Evolutionary conservation across 176 grass and related monocot genomes (phyloP).

Genomic region (Triticum turgidum): DNA sequence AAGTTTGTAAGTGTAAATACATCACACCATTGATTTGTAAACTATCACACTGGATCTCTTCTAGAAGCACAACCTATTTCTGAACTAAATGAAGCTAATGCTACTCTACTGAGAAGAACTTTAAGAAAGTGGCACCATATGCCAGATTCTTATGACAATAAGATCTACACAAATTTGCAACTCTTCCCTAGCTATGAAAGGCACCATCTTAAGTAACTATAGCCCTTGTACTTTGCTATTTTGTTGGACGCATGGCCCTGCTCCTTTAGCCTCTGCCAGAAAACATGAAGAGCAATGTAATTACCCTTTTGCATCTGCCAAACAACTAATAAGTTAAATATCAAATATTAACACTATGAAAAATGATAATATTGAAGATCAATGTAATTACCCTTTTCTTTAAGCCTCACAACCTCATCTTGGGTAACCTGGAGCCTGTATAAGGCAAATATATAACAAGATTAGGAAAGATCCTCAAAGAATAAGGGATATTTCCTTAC

Average conservation of each 20-base stretch:
- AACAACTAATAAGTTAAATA: not conserved
- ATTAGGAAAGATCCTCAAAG: not conserved
- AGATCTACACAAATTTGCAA: not conserved
- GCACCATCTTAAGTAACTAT: not conserved
- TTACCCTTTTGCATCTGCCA: not conserved
- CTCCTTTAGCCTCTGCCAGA: constrained; percentile 10
- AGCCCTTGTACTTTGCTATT: not conserved
- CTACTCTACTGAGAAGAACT: not conserved
- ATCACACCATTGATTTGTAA: not conserved
- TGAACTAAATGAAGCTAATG: not conserved
- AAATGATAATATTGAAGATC: not conserved
- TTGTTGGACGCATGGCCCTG: not conserved
- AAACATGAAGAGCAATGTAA: not conserved
- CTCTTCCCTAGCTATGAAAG: not conserved
- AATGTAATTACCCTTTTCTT: constrained; percentile 41
- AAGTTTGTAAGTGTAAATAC: not conserved
- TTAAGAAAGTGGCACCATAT: not conserved
- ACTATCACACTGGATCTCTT: not conserved
- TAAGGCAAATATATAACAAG: not conserved
- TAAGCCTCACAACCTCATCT: constrained; percentile 41
- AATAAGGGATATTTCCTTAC: not conserved
- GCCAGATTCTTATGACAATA: not conserved
- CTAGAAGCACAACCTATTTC: not conserved
- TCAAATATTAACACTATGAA: not conserved
- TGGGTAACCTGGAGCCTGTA: constrained; percentile 29